Evolutionary conservation across 2,329 filamentous ascomycete species (phyloP).

Genomic region (Periglandula ipomoeae): DNA sequence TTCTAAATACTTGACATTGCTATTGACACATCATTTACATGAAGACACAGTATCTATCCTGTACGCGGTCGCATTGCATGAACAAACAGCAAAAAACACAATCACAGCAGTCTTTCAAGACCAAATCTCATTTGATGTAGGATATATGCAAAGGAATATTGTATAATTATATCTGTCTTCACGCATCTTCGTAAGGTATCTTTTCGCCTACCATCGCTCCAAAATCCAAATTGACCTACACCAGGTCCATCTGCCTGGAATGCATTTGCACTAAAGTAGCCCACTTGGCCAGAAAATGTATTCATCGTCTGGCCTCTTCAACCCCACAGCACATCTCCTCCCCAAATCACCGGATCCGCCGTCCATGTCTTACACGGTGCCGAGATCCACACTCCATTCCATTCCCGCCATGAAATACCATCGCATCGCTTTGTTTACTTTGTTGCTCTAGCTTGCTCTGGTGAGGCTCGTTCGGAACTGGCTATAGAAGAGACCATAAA

Average conservation of each 20-base stretch:
- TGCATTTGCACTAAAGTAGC: background rate
- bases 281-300: too few relatives aligned
- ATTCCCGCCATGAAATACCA: background rate
- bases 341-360: background rate
- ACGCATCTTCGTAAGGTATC: background rate
- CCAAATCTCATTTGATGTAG: slow-evolving; percentile 15
- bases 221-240: background rate
- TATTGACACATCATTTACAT: too few relatives aligned
- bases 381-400: background rate
- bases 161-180: background rate
- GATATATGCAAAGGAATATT: slow-evolving; percentile 1
- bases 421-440: background rate
- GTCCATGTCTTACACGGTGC: background rate
- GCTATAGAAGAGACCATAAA: background rate
- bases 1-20: too few relatives aligned
- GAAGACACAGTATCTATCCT: too few relatives aligned
- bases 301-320: background rate
- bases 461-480: background rate
- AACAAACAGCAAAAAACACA: background rate
- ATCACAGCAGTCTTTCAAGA: background rate
- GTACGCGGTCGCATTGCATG: too few relatives aligned
- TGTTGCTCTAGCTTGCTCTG: background rate
- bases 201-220: background rate
- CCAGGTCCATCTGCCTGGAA: background rate
- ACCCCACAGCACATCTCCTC: background rate